phyloP scores from a whole-genome alignment of 1,139 yeast genomes.

The Candida tetrigidarum region DNA sequence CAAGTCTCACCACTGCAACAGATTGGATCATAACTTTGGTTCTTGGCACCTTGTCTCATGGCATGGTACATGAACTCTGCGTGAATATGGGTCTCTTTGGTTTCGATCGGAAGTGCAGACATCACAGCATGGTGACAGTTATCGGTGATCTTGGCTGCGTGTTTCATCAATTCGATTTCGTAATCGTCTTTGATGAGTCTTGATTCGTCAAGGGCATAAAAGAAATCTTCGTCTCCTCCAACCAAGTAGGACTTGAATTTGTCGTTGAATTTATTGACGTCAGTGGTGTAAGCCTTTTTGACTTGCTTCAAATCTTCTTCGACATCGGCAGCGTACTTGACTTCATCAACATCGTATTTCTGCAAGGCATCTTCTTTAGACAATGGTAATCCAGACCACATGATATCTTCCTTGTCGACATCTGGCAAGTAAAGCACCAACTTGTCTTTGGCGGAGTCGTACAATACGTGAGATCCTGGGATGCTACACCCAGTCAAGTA shows the following conservation, averaged over 20 bases:
- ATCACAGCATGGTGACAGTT: conserved; percentile 89
- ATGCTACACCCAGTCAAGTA: conserved; percentile 86
- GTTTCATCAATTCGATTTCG: conserved; percentile 75
- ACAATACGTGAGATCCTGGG: conserved; percentile 76
- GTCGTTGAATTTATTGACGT: conserved; percentile 41
- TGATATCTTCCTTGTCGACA: conserved; percentile 84
- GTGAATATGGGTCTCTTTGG: conserved; percentile 88
- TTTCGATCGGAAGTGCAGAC: conserved; percentile 89
- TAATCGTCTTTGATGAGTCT: conserved; percentile 82
- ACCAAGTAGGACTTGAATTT: conserved; percentile 36
- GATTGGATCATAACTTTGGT: conserved; percentile 90
- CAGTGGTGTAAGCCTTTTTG: conserved; percentile 42
- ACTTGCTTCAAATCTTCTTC: conserved; percentile 13
- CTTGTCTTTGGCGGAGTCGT: conserved; percentile 53
- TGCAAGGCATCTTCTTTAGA: conserved; percentile 64
- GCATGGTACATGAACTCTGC: conserved; percentile 96
- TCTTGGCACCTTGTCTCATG: conserved; percentile 88
- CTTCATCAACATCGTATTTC: conserved; percentile 81
- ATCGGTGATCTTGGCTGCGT: conserved; percentile 85
- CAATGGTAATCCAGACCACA: conserved; percentile 96
- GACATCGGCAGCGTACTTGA: conserved; percentile 56
- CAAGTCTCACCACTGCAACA: conserved; percentile 95
- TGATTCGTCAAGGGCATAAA: conserved; percentile 84
- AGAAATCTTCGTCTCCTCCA: conserved; percentile 51
- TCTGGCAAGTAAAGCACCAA: conserved; percentile 79